Evolutionary conservation across 1,284 basidiomycete genomes (phyloP), one percentile per base, ranked within the genome.

Genomic region (Sporisorium scitamineum): DNA sequence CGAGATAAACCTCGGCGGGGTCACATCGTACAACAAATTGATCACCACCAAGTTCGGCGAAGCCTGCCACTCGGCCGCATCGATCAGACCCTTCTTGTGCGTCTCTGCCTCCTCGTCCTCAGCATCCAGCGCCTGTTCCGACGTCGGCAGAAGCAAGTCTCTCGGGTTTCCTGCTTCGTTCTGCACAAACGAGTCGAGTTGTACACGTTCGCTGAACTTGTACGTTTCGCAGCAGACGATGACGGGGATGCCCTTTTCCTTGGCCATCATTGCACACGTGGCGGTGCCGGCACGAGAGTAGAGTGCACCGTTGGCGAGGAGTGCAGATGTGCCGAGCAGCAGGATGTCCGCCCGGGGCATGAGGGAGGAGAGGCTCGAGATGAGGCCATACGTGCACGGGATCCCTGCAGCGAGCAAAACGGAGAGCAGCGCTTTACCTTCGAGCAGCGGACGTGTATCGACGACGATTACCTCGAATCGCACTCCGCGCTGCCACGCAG

Each of bases 211-310:
- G 24, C 93, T 93, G 82, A 97, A 98, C 86, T 99, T 99, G 88
- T 98, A 98, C 20, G 97, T 99, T 87, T 99, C 97, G 54, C 95
- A 97, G 80, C 95, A 97, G 18, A 96, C 94, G 55, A 99, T 91
- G 18, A 98, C 94, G 8, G 97, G 97, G 1, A 98, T 92, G 22
- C 91, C 91, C 81, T 92, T 90, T 60, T 91, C 90, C 85, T 94
- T 93, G 0, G 94, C 94, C 88, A 98, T 91, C 94, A 99, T 95
- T 0, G 96, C 94, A 24, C 97, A 94, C 74, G 95, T 90, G 0
- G 96, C 96, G 2, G 95, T 98, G 26, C 97, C 97, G 0, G 95
- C 93, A 57, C 97, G 90, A 14, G 95, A 93, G 86, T 94, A 97
- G 9, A 98, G 92, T 0, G 94, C 91, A 5, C 97, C 97, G 81